A percentile compares a stretch with the other conserved stretches of the same genome.
Conservation (phyloP, 306 rosid genomes). For the Styphnolobium japonicum region DNA sequence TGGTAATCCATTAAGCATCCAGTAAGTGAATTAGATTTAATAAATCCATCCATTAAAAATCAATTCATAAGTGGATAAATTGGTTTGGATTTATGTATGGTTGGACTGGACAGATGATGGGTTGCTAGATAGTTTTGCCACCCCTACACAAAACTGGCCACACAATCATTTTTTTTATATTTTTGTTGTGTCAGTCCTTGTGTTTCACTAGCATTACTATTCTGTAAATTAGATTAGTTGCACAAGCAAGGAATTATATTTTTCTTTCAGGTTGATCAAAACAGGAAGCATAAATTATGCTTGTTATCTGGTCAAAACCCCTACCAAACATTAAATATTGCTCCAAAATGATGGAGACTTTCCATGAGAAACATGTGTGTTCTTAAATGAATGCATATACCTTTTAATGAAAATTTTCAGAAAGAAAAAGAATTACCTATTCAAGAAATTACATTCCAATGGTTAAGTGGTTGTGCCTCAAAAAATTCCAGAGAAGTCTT, state of each 20-base stretch:
- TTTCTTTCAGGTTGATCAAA: not conserved
- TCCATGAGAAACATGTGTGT: not conserved
- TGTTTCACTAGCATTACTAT: not conserved
- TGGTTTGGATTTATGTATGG: not conserved
- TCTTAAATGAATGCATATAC: not conserved
- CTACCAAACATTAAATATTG: slow-evolving; percentile 4
- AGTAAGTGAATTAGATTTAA: no score
- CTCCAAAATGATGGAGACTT: slow-evolving; percentile 8
- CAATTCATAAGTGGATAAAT: no score
- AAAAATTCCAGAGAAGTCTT: slow-evolving; percentile 7
- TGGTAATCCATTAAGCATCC: no score
- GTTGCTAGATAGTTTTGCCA: not conserved
- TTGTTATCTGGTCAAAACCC: not conserved
- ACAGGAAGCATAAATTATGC: not conserved
- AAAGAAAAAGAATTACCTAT: not conserved
- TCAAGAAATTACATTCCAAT: not conserved
- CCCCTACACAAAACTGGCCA: not conserved
- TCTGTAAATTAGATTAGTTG: not conserved
- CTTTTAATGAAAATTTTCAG: not conserved
- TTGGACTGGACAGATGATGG: not conserved
- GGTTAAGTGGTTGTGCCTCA: not conserved
- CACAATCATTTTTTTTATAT: not conserved
- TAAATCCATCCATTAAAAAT: no score
- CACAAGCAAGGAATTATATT: not conserved
- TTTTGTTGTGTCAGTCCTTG: not conserved